Base-by-base conservation (phyloP, 2,329 filamentous ascomycete species). In the Rhynchosporium graminicola region DNA sequence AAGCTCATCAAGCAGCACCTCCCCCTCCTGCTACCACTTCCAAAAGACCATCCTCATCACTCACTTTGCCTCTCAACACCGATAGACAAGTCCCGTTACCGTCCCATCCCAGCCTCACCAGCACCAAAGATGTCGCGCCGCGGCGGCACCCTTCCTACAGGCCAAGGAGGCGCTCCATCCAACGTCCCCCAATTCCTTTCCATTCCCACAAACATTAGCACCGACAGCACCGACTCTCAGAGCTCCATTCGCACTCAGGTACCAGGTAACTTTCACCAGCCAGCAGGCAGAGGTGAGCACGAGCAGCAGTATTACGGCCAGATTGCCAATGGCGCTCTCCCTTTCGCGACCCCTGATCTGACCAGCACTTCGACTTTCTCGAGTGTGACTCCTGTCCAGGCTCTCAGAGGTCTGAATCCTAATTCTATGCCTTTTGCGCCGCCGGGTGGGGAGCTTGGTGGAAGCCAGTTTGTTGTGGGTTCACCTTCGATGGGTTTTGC, bases 161-260 rank as follows among this genome's bases (percentile, higher is more conserved):
- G 57, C 29, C 43, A 28, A 52, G 57, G 20, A 20, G 38, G 47
- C 36, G 57, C 43, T 0, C 56, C 56, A 3, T 28, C n/a, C 15
- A 26, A 26, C 15, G 28, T n/a, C 20, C 28, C 45, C 15, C 52
- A 29, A 26, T 38, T 63, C 28, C 63, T 54, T 20, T 62, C 29
- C 9, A 31, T 31, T 13, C 38, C 6, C 28, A 63, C 15, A 38
- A 52, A 28, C 31, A 47, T 20, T 50, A 57, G 51, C 51, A 62
- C 58, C 43, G 60, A 65, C 46, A 66, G 64, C 4, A 65, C 60
- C 20, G 59, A 42, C 42, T 71, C 69, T 9, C 58, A 66, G 47
- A 68, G 70, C n/a, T 70, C 68, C 9, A 52, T 72, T 31, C 51
- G 60, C 13, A 71, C 69, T 0, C 70, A 72, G 48, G 60, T 69